Evolutionary conservation across 2,329 filamentous ascomycete genomes (phyloP).

Genomic region (Epichloe amarillans): DNA sequence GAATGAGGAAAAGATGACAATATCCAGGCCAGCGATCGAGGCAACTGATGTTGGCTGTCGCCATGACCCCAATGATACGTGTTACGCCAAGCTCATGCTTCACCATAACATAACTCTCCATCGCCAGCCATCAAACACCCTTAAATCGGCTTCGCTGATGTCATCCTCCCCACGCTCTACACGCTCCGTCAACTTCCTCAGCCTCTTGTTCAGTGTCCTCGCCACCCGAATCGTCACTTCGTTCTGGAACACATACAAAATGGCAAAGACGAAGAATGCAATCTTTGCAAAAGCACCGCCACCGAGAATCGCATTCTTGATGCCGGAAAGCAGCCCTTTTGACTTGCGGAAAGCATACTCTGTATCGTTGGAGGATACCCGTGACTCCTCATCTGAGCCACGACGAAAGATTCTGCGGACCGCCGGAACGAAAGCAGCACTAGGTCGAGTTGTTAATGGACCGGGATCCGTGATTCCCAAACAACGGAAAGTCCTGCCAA

Average conservation of each 20-base stretch:
- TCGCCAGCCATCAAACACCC: slow-evolving; percentile 38
- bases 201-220: slow-evolving; percentile 34
- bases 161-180: slow-evolving; percentile 34
- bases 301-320: slow-evolving; percentile 31
- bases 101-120: slow-evolving; percentile 41
- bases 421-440: slow-evolving; percentile 37
- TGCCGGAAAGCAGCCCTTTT: slow-evolving; percentile 35
- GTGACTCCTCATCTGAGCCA: slow-evolving; percentile 22
- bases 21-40: too few relatives aligned
- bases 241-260: slow-evolving; percentile 45
- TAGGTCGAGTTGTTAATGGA: slow-evolving; percentile 11
- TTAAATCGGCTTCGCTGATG: slow-evolving; percentile 35
- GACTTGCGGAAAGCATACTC: slow-evolving; percentile 43
- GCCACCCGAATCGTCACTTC: slow-evolving; percentile 43
- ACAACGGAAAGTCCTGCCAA: neutral
- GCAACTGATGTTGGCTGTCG: too few relatives aligned
- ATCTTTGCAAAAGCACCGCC: slow-evolving; percentile 33
- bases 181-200: slow-evolving; percentile 33
- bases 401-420: slow-evolving; percentile 39
- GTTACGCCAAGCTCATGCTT: neutral
- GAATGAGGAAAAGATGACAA: too few relatives aligned
- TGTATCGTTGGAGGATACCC: slow-evolving; percentile 33
- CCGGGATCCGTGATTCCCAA: neutral
- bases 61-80: too few relatives aligned
- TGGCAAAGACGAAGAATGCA: slow-evolving; percentile 41